Evolutionary conservation across 2,329 filamentous ascomycete species (phyloP), one percentile per base, ranked within the genome.

Genomic region (Microcyclosporella mali): DNA sequence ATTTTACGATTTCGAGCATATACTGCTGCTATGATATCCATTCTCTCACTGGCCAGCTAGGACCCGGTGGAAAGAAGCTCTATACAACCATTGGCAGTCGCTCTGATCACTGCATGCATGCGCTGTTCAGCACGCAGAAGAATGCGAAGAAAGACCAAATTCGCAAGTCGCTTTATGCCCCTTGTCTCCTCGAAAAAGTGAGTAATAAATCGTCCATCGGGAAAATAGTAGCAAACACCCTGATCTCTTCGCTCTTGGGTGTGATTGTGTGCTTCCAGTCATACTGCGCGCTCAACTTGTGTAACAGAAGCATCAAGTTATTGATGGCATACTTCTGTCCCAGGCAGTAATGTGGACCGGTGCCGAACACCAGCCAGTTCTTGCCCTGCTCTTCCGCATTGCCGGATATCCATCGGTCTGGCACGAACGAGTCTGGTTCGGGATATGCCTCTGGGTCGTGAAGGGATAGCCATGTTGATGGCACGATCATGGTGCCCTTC

Each of bases 201-300:
- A 60, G 34, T 36, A 55, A 37, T 21, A 60, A 33, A 40, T 60
- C 56, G 32, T 60, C 89, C 84, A 85, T 84, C 43, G 92, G 92
- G 77, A 98, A 98, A 57, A 98, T 94, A 19, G 88, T 95, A 31
- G 92, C 92, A 70, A 97, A 98, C 55, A 97, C 90, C 73, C 94
- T 90, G 68, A 98, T 97, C 67, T 94, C 83, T 70, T 98, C 92
- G 0, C 87, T 94, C 46, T 74, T 61, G 0, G 85, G 80, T 9
- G 92, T 97, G 14, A 88, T 70, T 63, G 88, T 81, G 67, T 98
- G 92, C 65, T 82, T 78, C 90, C 90, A 97, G 67, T 97, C 81
- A 55, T 60, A 56, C 37, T 57, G 53, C 15, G 50, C 47, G 33
- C 46, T 47, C 36, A 63, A 41, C 51, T 61, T 61, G 52, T 62